Percentiles rank a stretch among this genome's conserved stretches.
Conservation (phyloP, 1,284 basidiomycete genomes). For the Tilletia caries region DNA sequence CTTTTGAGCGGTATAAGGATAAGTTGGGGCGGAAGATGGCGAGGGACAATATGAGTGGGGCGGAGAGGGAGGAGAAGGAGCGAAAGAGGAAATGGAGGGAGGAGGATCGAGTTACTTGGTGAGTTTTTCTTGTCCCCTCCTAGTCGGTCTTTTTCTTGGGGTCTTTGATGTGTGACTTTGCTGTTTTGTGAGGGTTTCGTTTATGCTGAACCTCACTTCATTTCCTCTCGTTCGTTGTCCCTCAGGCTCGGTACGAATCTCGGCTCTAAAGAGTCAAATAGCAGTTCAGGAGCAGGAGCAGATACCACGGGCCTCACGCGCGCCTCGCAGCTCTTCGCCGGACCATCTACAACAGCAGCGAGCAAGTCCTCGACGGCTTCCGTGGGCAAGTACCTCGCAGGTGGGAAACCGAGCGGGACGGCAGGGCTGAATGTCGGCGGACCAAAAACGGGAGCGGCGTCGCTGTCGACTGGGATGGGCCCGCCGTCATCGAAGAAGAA, state of each 20-base stretch:
- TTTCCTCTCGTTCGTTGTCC: not conserved
- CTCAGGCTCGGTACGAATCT: conserved; percentile 26
- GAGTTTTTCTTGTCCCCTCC: no score
- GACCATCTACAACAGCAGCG: no score
- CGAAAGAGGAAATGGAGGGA: conserved; percentile 43
- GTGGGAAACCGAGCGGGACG: not conserved
- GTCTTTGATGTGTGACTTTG: not conserved
- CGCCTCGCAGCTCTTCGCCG: conserved; percentile 9
- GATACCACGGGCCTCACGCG: not conserved
- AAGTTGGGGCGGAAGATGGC: conserved; percentile 25
- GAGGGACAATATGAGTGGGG: conserved; percentile 31
- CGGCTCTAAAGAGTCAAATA: not conserved
- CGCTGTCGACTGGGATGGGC: no score
- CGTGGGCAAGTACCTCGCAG: conserved; percentile 20
- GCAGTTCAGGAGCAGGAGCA: not conserved
- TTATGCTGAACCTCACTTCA: not conserved
- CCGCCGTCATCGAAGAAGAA: not conserved
- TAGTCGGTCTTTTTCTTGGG: no score
- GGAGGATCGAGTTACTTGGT: conserved; percentile 48
- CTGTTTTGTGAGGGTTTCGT: not conserved
- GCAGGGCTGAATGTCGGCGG: not conserved
- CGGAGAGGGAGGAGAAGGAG: conserved; percentile 29
- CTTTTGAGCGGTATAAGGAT: conserved; percentile 39
- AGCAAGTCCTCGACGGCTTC: conserved; percentile 15
- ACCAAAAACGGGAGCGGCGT: not conserved